Base-by-base conservation (phyloP, 345 rosid species). In the Camelina hispida region DNA sequence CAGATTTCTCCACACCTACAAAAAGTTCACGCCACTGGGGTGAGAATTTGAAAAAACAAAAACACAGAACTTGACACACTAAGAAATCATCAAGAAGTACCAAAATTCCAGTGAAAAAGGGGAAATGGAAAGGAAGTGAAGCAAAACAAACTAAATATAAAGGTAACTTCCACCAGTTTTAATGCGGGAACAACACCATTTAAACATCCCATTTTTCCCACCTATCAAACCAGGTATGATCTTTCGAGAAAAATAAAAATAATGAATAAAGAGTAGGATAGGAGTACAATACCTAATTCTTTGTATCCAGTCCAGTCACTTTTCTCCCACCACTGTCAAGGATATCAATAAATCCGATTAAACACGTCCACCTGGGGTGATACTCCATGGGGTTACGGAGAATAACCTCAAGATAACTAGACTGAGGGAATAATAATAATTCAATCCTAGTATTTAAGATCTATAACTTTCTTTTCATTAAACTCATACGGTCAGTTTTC, bases 301-400 rank as follows among this genome's bases (percentile, higher is more conserved):
- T 92, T 95, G 93, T 91, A 87, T 76, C 99, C 97, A 16, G 88
- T 91, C 99, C 99, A 95, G 82, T 91, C 87, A 86, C 99, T 92
- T 84, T 95, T 95, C 93, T 95, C 99, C 99, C 99, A 95, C 99
- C 99, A 95, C 99, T 95, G 99, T 82, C 92, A 95, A 89, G 78
- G 81, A 89, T 83, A 88, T 82, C 83, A 91, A 91, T 66, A 87
- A 90, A 90, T 83, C 87, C 81, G 80, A 87, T 87, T 93, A 89
- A 86, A 86, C 46, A 85, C 85, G 80, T 82, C 85, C 83, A 84
- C 89, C 88, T 77, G 84, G 89, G 87, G 79, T 80, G 78, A 84
- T 88, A 78, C 84, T 83, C 60, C 48, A 78, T 64, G 56, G 53
- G 61, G 86, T 84, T 78, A 85, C 76, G 51, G 74, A 79, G 63